Percentiles rank a stretch among this genome's conserved stretches.
phyloP scores from a whole-genome alignment of 1,139 yeast genomes.

The Yamadazyma buinensis region DNA sequence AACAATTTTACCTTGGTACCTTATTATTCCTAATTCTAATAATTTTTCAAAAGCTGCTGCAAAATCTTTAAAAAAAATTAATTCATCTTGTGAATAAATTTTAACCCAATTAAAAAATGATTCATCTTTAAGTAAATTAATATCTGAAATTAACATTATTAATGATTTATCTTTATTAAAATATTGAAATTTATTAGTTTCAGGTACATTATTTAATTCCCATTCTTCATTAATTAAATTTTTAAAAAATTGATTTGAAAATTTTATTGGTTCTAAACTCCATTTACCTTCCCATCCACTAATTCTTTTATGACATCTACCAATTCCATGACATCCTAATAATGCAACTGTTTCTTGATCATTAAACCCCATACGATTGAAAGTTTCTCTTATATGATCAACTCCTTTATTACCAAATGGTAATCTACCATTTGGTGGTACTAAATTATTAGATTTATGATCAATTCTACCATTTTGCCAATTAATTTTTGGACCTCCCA shows the following conservation, averaged over 20 bases:
- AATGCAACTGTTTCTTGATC: conserved; percentile 63
- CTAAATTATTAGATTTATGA: conserved; percentile 45
- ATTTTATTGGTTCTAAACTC: conserved; percentile 31
- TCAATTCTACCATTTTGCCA: conserved; percentile 67
- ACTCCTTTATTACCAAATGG: conserved; percentile 56
- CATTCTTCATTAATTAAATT: conserved; percentile 29
- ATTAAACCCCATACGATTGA: conserved; percentile 57
- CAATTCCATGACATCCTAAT: conserved; percentile 63
- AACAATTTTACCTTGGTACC: too few species aligned
- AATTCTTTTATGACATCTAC: conserved; percentile 55
- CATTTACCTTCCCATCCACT: conserved; percentile 46
- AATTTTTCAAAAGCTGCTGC: conserved; percentile 50
- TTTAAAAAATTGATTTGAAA: conserved; percentile 35
- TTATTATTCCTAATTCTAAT: conserved; percentile 50
- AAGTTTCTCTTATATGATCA: conserved; percentile 51
- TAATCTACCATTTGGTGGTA: conserved; percentile 60
- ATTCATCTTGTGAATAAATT: conserved; percentile 52
- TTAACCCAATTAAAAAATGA: conserved; percentile 48
- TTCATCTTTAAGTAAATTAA: conserved; percentile 49
- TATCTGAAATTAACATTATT: conserved; percentile 69
- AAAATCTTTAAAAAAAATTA: conserved; percentile 49
- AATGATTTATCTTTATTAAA: conserved; percentile 34
- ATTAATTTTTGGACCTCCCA: conserved; percentile 57
- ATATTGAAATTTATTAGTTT: conserved; percentile 38
- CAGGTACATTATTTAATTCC: conserved; percentile 32